phyloP scores from a whole-genome alignment of 805 yeast genomes.

The Huiozyma naganishii region DNA sequence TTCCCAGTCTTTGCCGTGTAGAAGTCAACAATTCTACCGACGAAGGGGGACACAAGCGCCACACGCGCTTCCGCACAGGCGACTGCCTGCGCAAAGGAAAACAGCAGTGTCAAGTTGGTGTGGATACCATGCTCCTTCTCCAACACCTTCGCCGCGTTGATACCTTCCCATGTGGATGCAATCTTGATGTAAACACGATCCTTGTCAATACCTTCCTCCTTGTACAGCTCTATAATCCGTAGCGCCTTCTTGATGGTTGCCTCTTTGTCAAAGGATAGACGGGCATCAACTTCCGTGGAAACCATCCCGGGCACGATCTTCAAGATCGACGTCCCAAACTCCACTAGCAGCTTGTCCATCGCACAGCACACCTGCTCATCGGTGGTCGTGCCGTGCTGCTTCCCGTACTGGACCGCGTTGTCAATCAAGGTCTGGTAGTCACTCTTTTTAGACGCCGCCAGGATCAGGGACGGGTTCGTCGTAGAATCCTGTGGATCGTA shows the following conservation, averaged over 20 bases:
- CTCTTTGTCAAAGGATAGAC: constrained; percentile 90
- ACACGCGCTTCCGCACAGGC: constrained; percentile 97
- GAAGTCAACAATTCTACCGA: constrained; percentile 98
- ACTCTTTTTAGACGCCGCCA: constrained; percentile 88
- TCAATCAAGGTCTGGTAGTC: constrained; percentile 86
- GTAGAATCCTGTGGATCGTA: constrained; percentile 99
- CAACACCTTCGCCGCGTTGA: constrained; percentile 93
- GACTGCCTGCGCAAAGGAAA: constrained; percentile 95
- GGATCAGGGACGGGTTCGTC: constrained; percentile 93
- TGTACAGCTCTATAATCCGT: constrained; percentile 78
- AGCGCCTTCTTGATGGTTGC: constrained; percentile 91
- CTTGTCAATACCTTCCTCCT: constrained; percentile 73
- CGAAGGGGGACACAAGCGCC: constrained; percentile 96
- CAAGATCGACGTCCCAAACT: constrained; percentile 89
- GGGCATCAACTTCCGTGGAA: constrained; percentile 98
- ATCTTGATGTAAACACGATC: constrained; percentile 91
- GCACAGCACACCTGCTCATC: constrained; percentile 68
- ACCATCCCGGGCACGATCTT: constrained; percentile 97
- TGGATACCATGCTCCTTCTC: constrained; percentile 86
- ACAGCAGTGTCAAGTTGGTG: constrained; percentile 88
- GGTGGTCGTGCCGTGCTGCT: constrained; percentile 41
- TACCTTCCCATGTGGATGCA: constrained; percentile 99
- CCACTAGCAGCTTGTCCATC: constrained; percentile 85
- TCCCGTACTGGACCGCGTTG: constrained; percentile 79
- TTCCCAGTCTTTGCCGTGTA: constrained; percentile 90